phyloP scores from a whole-genome alignment of 2,329 filamentous ascomycete species.

The Aureobasidium sp. region DNA sequence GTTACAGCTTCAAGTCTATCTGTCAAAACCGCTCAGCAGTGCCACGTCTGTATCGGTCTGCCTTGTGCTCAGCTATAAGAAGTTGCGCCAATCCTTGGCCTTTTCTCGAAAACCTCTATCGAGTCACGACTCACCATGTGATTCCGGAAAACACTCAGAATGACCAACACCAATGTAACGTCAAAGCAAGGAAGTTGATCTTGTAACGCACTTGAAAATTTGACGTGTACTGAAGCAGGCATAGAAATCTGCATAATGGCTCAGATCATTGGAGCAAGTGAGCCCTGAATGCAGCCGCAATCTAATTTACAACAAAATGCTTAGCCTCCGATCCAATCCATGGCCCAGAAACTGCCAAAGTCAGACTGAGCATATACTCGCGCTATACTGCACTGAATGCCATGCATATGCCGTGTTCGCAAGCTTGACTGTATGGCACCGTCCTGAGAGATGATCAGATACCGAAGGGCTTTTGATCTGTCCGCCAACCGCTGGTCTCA shows the following conservation, averaged over 20 bases:
- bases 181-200: neutral
- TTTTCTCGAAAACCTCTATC: neutral
- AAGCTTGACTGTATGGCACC: neutral
- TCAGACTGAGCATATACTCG: neutral
- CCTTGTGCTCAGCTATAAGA: neutral
- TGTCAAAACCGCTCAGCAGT: neutral
- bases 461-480: neutral
- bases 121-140: neutral
- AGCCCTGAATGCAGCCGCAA: neutral
- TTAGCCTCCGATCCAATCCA: neutral
- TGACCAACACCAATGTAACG: neutral
- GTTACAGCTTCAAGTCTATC: neutral
- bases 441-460: neutral
- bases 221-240: neutral
- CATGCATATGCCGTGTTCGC: neutral
- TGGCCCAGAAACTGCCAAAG: neutral
- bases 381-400: neutral
- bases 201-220: neutral
- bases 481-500: neutral
- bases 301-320: neutral
- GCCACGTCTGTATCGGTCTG: constrained; percentile 10
- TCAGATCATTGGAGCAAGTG: neutral
- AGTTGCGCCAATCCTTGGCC: neutral
- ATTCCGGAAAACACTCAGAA: neutral
- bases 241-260: neutral